A percentile compares a stretch with the other conserved stretches of the same genome.
Conservation (phyloP, 306 rosid species). For the Gastrolobium villosum region DNA sequence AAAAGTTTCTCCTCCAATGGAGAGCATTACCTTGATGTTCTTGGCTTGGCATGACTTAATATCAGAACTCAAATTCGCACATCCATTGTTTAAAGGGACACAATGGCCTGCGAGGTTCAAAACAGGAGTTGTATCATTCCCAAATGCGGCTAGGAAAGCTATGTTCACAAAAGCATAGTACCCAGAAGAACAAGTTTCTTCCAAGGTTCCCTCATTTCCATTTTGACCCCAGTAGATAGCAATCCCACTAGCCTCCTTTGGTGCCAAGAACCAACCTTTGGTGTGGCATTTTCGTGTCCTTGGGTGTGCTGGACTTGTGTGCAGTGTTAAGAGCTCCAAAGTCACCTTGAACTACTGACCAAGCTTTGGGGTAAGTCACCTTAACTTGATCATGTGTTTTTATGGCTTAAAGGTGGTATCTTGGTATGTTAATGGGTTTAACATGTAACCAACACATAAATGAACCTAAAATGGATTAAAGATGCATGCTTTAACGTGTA, state of each 20-base stretch:
- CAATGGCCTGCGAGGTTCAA: slow-evolving; percentile 57
- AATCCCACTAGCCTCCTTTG: slow-evolving; percentile 49
- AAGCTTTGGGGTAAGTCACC: too few species aligned
- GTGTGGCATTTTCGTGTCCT: too few species aligned
- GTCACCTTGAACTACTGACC: too few species aligned
- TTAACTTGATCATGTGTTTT: too few species aligned
- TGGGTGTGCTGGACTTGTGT: too few species aligned
- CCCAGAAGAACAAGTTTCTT: slow-evolving; percentile 48
- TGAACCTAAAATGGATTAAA: too few species aligned
- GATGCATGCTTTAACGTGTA: too few species aligned
- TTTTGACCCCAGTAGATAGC: slow-evolving; percentile 55
- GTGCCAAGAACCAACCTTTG: too few species aligned
- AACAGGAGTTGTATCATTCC: slow-evolving; percentile 33
- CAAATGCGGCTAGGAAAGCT: slow-evolving; percentile 50
- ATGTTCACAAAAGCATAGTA: slow-evolving; percentile 47
- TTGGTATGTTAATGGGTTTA: too few species aligned
- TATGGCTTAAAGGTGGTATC: too few species aligned
- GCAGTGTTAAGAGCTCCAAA: too few species aligned
- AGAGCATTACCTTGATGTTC: slow-evolving; percentile 51
- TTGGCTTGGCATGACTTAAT: slow-evolving; percentile 49
- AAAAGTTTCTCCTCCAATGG: slow-evolving; percentile 51
- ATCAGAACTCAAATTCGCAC: slow-evolving; percentile 41
- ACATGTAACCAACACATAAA: too few species aligned
- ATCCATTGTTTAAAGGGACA: slow-evolving; percentile 1
- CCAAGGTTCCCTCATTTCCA: slow-evolving; percentile 44